These are phyloP conservation scores for Rosa chinensis DNA, from an alignment of 306 rosid genomes.

Conservation along the genomic window DNA sequence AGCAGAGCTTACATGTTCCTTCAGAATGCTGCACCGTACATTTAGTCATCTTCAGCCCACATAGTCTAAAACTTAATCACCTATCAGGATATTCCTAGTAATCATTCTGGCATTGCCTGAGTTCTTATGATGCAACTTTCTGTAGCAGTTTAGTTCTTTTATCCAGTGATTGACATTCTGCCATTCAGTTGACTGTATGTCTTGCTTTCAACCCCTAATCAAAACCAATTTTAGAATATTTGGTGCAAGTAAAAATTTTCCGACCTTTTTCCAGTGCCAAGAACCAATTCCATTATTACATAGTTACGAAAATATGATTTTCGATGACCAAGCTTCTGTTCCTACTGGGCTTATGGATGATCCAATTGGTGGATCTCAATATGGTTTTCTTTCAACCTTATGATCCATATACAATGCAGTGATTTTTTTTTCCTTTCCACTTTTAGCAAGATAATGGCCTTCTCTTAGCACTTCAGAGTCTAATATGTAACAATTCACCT, in stretches of 20 bases:
- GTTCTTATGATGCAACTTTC: not conserved
- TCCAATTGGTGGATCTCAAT: not conserved
- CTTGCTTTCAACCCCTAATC: not conserved
- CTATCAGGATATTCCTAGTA: constrained; percentile 7
- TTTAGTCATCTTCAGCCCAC: not conserved
- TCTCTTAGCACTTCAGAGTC: not conserved
- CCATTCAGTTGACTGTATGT: constrained; percentile 11
- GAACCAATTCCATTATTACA: constrained; percentile 1
- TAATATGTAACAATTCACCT: not conserved
- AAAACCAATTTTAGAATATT: not conserved
- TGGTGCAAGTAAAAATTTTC: not conserved
- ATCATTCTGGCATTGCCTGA: not conserved
- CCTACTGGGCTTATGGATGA: not conserved
- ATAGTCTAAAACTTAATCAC: not conserved
- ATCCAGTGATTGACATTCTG: constrained; percentile 12
- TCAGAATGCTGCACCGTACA: not conserved
- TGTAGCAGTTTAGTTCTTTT: not conserved
- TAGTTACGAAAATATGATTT: constrained; percentile 26
- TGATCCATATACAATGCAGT: not conserved
- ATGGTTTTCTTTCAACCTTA: constrained; percentile 3
- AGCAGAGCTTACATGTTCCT: not conserved
- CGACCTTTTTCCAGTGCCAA: not conserved
- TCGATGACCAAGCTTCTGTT: not conserved
- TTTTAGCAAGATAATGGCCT: constrained; percentile 7
- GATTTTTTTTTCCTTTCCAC: constrained; percentile 6